Base-by-base conservation (phyloP, 1,284 basidiomycete species). In the Fomitopsis palustris region DNA sequence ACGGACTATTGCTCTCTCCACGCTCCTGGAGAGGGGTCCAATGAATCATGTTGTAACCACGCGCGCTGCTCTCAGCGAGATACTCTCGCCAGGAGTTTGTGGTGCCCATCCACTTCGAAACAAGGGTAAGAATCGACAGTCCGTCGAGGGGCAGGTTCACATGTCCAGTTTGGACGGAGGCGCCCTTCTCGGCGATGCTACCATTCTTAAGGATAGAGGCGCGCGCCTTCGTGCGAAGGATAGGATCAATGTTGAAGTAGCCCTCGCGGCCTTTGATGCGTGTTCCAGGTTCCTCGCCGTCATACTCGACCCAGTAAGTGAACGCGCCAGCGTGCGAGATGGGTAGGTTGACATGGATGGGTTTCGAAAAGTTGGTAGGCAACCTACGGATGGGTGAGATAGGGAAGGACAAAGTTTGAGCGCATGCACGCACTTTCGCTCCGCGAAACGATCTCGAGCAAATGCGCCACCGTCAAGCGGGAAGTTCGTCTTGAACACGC, bases 91-190 rank as follows among this genome's bases (percentile, higher is more conserved):
- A 98, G 35, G 86, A 77, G 12, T 77, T 74, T 31, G 93, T 74
- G 1, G 87, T 82, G 2, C 95, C 96, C 92, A 97, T 96, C 96
- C 96, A 98, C 74, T 98, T 98, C 2, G 94, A 95, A 49, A 98
- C 87, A 47, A 95, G 81, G 7, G 93, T 95, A 59, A 97, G 78
- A 66, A 97, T 89, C 39, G 89, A 85, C 16, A 98, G 81, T 10
- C 89, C 92, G 72, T 96, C 90, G 31, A 97, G 80, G 2, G 93
- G 88, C 10, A 97, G 77, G 64, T 89, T 81, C 62, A 90, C 78
- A 53, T 75, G 69, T 57, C 83, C 77, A 12, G 81, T 70, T 54
- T 77, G 68, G 53, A 87, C 71, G 0, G 78, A 70, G 6, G 81
- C 82, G 10, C 81, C 80, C 16, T 81, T 80, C 25, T 80, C 74